phyloP scores from a whole-genome alignment of 305 asterid genomes.

The Euphrasia arctica region DNA sequence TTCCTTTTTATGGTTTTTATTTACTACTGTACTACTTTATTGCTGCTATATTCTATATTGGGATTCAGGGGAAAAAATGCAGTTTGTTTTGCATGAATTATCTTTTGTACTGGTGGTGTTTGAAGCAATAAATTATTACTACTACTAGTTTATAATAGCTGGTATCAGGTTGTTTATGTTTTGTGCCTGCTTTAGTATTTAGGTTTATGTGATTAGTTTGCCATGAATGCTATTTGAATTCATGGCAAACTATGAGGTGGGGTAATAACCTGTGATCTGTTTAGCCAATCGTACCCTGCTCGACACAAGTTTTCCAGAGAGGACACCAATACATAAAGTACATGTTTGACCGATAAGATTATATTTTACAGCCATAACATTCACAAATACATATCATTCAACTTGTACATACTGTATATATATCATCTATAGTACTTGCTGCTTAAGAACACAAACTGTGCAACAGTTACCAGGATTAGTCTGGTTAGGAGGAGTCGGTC shows the following conservation, averaged over 20 bases:
- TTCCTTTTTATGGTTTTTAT: neutral
- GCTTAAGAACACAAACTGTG: neutral
- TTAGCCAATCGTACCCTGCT: too few species aligned
- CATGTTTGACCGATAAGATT: too few species aligned
- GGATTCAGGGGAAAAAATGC: constrained; percentile 4
- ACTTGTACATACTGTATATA: constrained; percentile 2
- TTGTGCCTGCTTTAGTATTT: neutral
- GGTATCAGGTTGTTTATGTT: neutral
- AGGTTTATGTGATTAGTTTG: neutral
- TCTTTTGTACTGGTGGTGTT: neutral
- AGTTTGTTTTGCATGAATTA: neutral
- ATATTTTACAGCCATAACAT: too few species aligned
- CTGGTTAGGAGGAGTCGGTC: neutral
- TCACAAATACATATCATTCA: neutral
- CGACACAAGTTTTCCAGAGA: too few species aligned
- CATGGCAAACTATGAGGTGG: too few species aligned
- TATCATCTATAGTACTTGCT: too few species aligned
- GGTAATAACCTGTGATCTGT: too few species aligned
- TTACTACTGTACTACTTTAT: constrained; percentile 16
- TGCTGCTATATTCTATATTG: constrained; percentile 9
- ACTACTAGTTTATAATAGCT: neutral
- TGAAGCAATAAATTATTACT: neutral
- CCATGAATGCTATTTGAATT: too few species aligned
- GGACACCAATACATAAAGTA: too few species aligned
- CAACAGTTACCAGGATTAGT: neutral